Evolutionary conservation across 805 yeast species (phyloP).

Genomic region (Saturnispora quitensis): DNA sequence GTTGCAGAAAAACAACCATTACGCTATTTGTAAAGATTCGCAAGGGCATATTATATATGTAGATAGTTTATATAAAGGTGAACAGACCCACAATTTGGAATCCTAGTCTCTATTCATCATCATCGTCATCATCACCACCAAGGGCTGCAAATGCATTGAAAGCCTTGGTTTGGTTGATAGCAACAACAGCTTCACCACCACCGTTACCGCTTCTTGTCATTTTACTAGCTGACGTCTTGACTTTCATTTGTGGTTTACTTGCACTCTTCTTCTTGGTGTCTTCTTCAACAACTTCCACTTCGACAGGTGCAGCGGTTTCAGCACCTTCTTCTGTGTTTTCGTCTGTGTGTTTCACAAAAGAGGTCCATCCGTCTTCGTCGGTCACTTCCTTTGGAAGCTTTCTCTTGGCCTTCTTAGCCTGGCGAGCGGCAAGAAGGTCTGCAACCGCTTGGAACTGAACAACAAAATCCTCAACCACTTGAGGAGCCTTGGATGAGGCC

Average conservation of each 20-base stretch:
- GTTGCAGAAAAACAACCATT: background rate
- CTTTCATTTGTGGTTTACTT: constrained; percentile 43
- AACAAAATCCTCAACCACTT: constrained; percentile 3
- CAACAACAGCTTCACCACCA: constrained; percentile 51
- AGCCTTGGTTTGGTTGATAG: constrained; percentile 54
- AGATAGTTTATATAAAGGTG: background rate
- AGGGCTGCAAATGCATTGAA: constrained; percentile 82
- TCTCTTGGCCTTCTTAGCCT: constrained; percentile 7
- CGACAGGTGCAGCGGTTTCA: constrained; percentile 33
- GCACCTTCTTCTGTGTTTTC: constrained; percentile 34
- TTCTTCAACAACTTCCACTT: constrained; percentile 32
- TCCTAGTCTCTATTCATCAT: constrained; percentile 3
- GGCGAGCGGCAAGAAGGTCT: constrained; percentile 6
- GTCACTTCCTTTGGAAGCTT: constrained; percentile 41
- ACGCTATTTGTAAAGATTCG: background rate
- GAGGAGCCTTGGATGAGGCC: background rate
- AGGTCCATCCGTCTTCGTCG: constrained; percentile 82
- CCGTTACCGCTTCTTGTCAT: constrained; percentile 61
- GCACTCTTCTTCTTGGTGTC: constrained; percentile 20
- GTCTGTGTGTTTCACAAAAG: constrained; percentile 34
- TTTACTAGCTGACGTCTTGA: constrained; percentile 65
- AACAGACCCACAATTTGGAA: background rate
- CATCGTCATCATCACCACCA: constrained; percentile 42
- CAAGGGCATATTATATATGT: background rate
- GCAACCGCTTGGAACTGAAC: constrained; percentile 4